phyloP scores from a whole-genome alignment of 2,329 filamentous ascomycete species.

The Colletotrichum kahawae region DNA sequence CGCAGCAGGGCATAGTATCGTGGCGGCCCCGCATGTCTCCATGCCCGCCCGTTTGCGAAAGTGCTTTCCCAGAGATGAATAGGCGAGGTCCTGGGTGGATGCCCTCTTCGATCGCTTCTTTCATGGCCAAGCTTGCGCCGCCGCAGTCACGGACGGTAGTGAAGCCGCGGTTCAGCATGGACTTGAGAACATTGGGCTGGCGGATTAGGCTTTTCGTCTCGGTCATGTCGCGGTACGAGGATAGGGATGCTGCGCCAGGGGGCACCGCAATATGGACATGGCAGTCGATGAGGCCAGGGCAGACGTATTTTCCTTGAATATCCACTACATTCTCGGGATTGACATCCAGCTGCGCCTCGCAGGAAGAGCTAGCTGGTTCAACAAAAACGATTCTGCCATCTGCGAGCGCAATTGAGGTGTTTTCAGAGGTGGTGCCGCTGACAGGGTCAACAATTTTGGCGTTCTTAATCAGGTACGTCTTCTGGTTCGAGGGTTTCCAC shows the following conservation, averaged over 20 bases:
- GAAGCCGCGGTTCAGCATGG: conserved; percentile 63
- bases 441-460: neutral
- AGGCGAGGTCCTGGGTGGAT: conserved; percentile 59
- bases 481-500: neutral
- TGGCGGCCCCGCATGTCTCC: conserved; percentile 51
- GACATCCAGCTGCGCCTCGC: neutral
- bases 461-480: neutral
- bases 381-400: neutral
- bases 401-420: neutral
- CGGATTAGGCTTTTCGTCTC: conserved; percentile 42
- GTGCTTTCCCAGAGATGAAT: conserved; percentile 57
- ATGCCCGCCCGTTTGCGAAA: conserved; percentile 64
- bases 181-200: conserved; percentile 43
- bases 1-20: conserved; percentile 40
- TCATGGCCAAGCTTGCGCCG: conserved; percentile 45
- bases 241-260: conserved; percentile 24
- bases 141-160: conserved; percentile 64
- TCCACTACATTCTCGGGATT: neutral
- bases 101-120: neutral
- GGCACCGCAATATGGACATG: conserved; percentile 35
- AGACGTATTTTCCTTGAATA: conserved; percentile 31
- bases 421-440: neutral
- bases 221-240: conserved; percentile 31
- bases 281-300: conserved; percentile 37
- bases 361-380: neutral